Base-by-base conservation (phyloP, 1,284 basidiomycete genomes). In the Ganoderma sinense region DNA sequence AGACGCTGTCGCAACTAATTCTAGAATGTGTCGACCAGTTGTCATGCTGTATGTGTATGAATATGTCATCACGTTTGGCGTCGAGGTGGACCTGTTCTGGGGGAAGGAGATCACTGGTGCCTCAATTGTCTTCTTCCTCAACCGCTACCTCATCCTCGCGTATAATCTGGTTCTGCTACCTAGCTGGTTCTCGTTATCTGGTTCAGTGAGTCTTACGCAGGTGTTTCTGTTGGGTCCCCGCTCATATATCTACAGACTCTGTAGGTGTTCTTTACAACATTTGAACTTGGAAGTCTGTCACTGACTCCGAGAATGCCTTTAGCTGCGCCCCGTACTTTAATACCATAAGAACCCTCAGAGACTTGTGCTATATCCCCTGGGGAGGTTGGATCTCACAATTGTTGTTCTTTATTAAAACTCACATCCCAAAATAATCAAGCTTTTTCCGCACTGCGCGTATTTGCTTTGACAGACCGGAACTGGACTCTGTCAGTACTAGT, bases 401-500 rank as follows among this genome's bases (percentile, higher is more conserved):
- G 14, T 16, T n/a, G 7, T n/a, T 4, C 20, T 43, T 43, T 20
- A 7, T 13, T 43, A 18, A 18, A 3, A 7, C 43, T 45, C 20
- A 45, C 43, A 16, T 6, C n/a, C n/a, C n/a, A n/a, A n/a, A n/a
- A 4, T 5, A 4, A 23, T 45, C 4, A 39, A 70, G 69, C 59
- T 1, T 67, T 70, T 58, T 70, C 69, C 2, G 69, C 62, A 6
- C 62, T 70, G 26, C 69, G 69, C 3, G 69, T 65, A 0, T 61
- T 64, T 33, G 69, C 69, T 10, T 48, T 70, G 36, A 56, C 45
- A 10, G 41, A 51, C 6, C 29, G 66, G 10, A 31, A 45, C 11
- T 61, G 53, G 58, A 1, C 29, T 0, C 39, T 70, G 16, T 26
- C 36, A 11, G 2, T 14, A 13, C 2, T 23, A 2, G 66, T 70